Evolutionary conservation across 2,329 filamentous ascomycete genomes (phyloP).

Genomic region (Curvularia eragrostidis): DNA sequence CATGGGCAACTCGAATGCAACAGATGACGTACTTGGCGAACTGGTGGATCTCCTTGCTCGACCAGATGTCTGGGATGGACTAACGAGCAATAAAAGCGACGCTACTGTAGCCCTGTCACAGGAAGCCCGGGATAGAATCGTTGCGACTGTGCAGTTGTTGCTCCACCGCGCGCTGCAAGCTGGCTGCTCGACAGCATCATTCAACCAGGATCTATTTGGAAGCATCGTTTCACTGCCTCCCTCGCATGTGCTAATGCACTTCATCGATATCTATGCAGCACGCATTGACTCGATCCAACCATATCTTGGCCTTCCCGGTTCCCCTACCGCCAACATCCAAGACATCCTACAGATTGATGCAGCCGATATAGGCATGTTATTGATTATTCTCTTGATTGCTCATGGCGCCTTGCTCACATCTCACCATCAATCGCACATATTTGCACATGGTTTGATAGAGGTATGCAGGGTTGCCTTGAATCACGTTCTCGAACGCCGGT

Average conservation of each 20-base stretch:
- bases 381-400: constrained; percentile 10
- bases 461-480: constrained; percentile 14
- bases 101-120: constrained; percentile 2
- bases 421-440: constrained; percentile 7
- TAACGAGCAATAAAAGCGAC: neutral
- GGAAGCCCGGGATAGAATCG: constrained; percentile 9
- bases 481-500: constrained; percentile 11
- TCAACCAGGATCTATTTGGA: constrained; percentile 10
- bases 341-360: constrained; percentile 9
- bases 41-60: constrained; percentile 11
- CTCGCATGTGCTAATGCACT: constrained; percentile 12
- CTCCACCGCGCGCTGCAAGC: constrained; percentile 8
- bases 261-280: constrained; percentile 6
- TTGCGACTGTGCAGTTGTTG: constrained; percentile 10
- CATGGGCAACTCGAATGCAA: neutral
- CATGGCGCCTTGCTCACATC: constrained; percentile 16
- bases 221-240: constrained; percentile 13
- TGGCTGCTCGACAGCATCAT: constrained; percentile 2
- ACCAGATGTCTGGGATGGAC: constrained; percentile 6
- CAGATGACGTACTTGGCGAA: constrained; percentile 7
- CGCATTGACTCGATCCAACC: constrained; percentile 14
- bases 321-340: constrained; percentile 4
- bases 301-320: constrained; percentile 14
- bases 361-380: constrained; percentile 10
- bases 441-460: constrained; percentile 11